Evolutionary conservation across 1,139 yeast species (phyloP), one percentile per base, ranked within the genome.

Genomic region (Yamadazyma diddensiae): DNA sequence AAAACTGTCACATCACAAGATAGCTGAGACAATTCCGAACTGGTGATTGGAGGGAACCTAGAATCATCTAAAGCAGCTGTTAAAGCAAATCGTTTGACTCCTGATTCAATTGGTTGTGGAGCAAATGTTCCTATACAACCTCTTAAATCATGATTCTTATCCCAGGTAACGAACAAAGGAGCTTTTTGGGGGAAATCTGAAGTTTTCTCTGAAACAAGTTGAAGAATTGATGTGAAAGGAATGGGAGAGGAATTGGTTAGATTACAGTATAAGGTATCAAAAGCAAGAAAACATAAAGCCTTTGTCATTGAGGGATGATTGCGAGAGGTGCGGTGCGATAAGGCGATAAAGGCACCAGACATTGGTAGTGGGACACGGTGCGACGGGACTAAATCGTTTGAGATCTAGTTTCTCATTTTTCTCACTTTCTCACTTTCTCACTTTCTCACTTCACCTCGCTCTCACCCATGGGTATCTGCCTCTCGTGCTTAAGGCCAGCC

Each of bases 71-170:
- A 59, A 0, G 94, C 74, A 34, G 95, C 80, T 16, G 74, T 68
- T 18, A 81, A 35, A 0, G 96, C 69, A 50, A 81, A 92, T 29
- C 70, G 65, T 16, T 60, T 53, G 2, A 88, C 71, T 0, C 94
- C 96, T 1, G 52, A 36, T 17, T 70, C 79, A 7, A 85, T 49
- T 3, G 55, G 53, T 11, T 58, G 49, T 23, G 60, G 57, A 19
- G 31, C 32, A 52, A 92, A 90, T 0, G 96, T 90, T 1, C 98
- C 98, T 36, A 92, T 92, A 52, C 98, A 92, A 0, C 98, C 98
- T 33, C 97, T 67, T 30, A 92, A 63, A 12, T 65, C 61, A 34
- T 68, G 56, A 29, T 61, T 47, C 29, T 71, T 74, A 52, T 82
- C 79, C 95, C 96, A 92, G 0, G 97, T 90, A 21, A 92, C 82